phyloP scores from a whole-genome alignment of 306 rosid genomes.

The Mimosa pudica region DNA sequence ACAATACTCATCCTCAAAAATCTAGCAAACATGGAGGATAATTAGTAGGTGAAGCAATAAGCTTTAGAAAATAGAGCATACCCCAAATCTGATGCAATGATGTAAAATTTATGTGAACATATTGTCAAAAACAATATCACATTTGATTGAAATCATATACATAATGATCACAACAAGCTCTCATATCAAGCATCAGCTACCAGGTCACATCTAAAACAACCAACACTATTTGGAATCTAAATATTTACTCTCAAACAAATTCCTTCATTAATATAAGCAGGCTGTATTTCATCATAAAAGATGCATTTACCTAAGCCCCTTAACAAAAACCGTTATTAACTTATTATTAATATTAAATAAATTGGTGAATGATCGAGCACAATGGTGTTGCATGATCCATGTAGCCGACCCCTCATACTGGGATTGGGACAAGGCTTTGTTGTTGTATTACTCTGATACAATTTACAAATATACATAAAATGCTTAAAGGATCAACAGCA shows the following conservation, averaged over 20 bases:
- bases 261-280: neutral
- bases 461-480: neutral
- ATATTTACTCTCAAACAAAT: neutral
- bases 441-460: neutral
- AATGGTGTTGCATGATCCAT: too few relatives aligned
- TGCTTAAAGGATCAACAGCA: neutral
- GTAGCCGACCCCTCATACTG: too few relatives aligned
- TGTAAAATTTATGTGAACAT: neutral
- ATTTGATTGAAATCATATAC: conserved; percentile 3
- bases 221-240: conserved; percentile 14
- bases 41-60: neutral
- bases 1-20: neutral
- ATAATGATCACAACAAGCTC: neutral
- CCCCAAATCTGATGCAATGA: neutral
- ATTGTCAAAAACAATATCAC: conserved; percentile 14
- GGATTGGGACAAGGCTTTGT: too few relatives aligned
- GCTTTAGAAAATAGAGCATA: neutral
- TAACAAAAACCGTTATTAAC: neutral
- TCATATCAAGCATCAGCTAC: neutral
- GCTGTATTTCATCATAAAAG: neutral
- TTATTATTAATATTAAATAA: too few relatives aligned
- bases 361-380: too few relatives aligned
- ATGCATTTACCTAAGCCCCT: neutral
- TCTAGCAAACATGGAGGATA: neutral
- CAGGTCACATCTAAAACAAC: conserved; percentile 1